Percentiles rank a stretch among this genome's conserved stretches.
Evolutionary conservation across 139 green algal species (phyloP).

Genomic region (Chlorella sp.): DNA sequence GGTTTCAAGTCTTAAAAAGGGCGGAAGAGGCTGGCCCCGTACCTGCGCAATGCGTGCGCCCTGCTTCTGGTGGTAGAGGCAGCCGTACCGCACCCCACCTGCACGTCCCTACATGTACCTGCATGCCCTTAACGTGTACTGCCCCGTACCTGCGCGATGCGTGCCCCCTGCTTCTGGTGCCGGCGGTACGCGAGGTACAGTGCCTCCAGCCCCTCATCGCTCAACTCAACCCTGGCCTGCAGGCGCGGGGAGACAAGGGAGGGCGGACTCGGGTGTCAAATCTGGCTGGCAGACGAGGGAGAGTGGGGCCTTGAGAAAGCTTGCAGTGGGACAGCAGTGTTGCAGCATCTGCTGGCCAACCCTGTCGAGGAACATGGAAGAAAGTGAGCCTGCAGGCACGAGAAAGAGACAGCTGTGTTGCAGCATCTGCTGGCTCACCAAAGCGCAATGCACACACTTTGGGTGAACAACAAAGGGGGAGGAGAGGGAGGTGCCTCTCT

Average conservation of each 20-base stretch:
- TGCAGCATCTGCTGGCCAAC: too few relatives aligned
- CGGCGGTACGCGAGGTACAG: conserved; percentile 1
- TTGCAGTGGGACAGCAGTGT: background rate
- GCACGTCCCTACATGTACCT: too few relatives aligned
- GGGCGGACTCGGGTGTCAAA: background rate
- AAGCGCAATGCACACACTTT: background rate
- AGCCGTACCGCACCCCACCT: too few relatives aligned
- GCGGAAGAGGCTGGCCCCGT: too few relatives aligned
- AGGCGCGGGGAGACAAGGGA: background rate
- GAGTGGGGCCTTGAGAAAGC: background rate
- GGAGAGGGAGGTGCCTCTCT: too few relatives aligned
- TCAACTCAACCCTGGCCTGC: background rate
- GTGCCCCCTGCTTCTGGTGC: background rate
- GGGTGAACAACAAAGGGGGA: too few relatives aligned
- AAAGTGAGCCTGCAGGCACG: background rate
- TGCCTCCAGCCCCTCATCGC: background rate
- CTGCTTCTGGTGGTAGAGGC: conserved; percentile 16
- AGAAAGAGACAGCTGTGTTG: background rate
- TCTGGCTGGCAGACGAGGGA: too few relatives aligned
- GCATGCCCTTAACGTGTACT: too few relatives aligned
- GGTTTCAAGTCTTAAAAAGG: too few relatives aligned
- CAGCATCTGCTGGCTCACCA: too few relatives aligned
- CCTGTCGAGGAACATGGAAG: too few relatives aligned
- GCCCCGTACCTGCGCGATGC: background rate
- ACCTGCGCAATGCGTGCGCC: background rate